Conservation (phyloP, 1,284 basidiomycete species). For the Tetrapyrgos nigripes region DNA sequence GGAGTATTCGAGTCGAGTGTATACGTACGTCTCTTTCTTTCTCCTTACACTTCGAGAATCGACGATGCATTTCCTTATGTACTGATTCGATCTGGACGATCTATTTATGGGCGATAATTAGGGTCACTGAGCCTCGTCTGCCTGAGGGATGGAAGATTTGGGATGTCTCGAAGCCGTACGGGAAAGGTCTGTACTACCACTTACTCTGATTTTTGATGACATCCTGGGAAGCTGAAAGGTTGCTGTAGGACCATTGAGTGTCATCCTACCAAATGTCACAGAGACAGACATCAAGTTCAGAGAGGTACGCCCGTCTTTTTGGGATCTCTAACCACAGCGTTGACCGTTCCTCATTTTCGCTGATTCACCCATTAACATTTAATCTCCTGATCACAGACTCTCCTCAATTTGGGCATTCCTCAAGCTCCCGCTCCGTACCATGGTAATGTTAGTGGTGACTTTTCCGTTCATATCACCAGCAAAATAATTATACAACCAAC, state of each 20-base stretch:
- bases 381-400: no score
- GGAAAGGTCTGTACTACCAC: background rate
- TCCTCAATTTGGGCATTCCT: slow-evolving; percentile 12
- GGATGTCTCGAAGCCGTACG: background rate
- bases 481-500: no score
- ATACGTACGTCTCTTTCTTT: slow-evolving; percentile 32
- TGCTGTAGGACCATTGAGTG: slow-evolving; percentile 21
- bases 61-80: no score
- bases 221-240: no score
- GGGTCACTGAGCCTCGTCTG: background rate
- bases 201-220: background rate
- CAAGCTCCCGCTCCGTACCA: slow-evolving; percentile 14
- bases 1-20: slow-evolving; percentile 37
- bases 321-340: background rate
- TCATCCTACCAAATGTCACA: slow-evolving; percentile 9
- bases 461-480: no score
- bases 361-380: no score
- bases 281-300: slow-evolving; percentile 12
- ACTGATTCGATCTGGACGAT: background rate
- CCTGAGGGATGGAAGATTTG: background rate
- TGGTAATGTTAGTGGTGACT: slow-evolving; percentile 10
- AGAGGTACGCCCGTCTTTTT: background rate
- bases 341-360: background rate
- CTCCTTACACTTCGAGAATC: no score
- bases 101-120: background rate